Percentiles rank a stretch among this genome's conserved stretches.
phyloP scores from a whole-genome alignment of 2,329 filamentous ascomycete species.

The Penicillium sp. region DNA sequence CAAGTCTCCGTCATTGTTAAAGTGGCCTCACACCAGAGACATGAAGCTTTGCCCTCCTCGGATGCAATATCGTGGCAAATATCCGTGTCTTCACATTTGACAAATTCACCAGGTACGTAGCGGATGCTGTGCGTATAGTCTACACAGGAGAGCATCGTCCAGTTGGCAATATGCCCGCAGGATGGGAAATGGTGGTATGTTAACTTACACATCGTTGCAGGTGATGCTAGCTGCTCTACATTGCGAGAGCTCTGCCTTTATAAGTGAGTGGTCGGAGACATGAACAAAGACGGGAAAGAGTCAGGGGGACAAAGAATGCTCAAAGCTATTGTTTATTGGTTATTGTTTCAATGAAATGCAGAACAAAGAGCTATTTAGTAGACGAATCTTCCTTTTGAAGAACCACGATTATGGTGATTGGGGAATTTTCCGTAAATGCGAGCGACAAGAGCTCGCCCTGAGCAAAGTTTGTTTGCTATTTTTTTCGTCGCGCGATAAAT shows the following conservation, averaged over 20 bases:
- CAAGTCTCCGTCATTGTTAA: neutral
- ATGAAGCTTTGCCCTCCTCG: neutral
- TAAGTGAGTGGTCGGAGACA: neutral
- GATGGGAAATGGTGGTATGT: slow-evolving; percentile 31
- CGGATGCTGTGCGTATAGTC: slow-evolving; percentile 26
- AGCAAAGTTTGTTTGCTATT: too few relatives aligned
- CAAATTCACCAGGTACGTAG: neutral
- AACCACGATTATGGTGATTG: too few relatives aligned
- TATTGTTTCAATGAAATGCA: neutral
- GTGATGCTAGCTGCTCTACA: neutral
- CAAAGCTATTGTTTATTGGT: neutral
- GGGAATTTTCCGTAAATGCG: too few relatives aligned
- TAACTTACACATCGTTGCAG: slow-evolving; percentile 29
- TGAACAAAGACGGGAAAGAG: neutral
- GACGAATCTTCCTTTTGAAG: too few relatives aligned
- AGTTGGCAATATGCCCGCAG: slow-evolving; percentile 35
- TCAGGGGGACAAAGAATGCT: neutral
- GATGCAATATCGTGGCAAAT: slow-evolving; percentile 16
- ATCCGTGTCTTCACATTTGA: slow-evolving; percentile 9
- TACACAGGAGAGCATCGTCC: slow-evolving; percentile 28
- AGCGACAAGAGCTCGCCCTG: too few relatives aligned
- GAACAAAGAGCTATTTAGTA: too few relatives aligned
- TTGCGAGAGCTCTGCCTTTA: too few relatives aligned
- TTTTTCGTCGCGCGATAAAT: too few relatives aligned
- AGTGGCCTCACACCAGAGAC: slow-evolving; percentile 1